Percentiles rank a stretch among this genome's conserved stretches.
Evolutionary conservation across 306 rosid species (phyloP).

Genomic region (Spatholobus suberectus): DNA sequence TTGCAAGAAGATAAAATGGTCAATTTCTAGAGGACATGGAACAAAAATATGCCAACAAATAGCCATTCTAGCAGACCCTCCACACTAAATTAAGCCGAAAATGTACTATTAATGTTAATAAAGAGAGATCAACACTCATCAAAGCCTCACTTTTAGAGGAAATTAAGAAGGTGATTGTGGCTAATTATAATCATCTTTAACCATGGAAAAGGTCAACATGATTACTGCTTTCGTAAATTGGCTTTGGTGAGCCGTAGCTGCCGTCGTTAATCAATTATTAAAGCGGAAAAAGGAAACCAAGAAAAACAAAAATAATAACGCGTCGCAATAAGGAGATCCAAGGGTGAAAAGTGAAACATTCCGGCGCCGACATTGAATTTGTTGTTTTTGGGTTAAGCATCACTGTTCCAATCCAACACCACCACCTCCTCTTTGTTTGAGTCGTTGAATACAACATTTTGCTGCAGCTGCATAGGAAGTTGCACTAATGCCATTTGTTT

Average conservation of each 20-base stretch:
- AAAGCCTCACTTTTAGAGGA: conserved; percentile 37
- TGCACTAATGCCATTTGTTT: conserved; percentile 24
- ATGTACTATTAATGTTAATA: conserved; percentile 19
- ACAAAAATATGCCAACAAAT: conserved; percentile 17
- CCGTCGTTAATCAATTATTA: conserved; percentile 31
- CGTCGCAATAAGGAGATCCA: conserved; percentile 21
- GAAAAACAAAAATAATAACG: neutral
- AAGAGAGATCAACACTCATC: conserved; percentile 25
- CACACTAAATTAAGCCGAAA: conserved; percentile 13
- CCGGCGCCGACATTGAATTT: conserved; percentile 58
- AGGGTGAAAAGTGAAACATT: conserved; percentile 47
- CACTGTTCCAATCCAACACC: conserved; percentile 23
- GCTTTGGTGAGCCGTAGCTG: conserved; percentile 44
- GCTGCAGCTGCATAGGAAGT: conserved; percentile 16
- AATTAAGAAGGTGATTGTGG: conserved; percentile 30
- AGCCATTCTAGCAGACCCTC: conserved; percentile 25
- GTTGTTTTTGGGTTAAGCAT: neutral
- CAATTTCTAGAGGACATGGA: conserved; percentile 27
- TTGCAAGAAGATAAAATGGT: conserved; percentile 37
- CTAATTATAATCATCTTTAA: conserved; percentile 7
- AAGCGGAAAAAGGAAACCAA: neutral
- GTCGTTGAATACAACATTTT: neutral
- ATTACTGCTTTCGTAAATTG: neutral
- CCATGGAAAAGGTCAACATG: conserved; percentile 35
- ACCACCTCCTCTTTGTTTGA: neutral